Evolutionary conservation across 495 filamentous ascomycete genomes (phyloP).

Genomic region (Copromyces sp.): DNA sequence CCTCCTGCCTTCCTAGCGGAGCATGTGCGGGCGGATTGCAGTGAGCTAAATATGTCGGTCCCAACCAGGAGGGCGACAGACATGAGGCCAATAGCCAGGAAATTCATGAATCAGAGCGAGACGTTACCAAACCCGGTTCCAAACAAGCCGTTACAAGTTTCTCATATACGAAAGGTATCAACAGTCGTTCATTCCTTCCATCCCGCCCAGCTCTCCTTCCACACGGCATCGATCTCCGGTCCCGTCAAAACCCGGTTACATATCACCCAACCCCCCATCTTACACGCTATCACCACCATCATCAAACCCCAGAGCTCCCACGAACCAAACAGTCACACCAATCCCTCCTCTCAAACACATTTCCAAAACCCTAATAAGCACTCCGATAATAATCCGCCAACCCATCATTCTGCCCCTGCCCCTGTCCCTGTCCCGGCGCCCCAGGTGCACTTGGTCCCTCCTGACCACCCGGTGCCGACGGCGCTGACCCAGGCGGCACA

Average conservation of each 20-base stretch:
- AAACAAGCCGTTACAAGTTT: background rate
- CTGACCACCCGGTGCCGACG: background rate
- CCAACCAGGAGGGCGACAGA: no score
- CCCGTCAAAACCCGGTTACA: background rate
- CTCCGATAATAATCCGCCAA: background rate
- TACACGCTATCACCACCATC: background rate
- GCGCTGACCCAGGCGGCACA: conserved; percentile 15
- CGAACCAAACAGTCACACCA: background rate
- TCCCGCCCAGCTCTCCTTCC: background rate
- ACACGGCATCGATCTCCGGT: background rate
- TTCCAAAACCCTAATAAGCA: background rate
- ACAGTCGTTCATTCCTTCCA: background rate
- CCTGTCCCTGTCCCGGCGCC: background rate
- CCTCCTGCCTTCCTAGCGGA: no score
- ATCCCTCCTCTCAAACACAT: background rate
- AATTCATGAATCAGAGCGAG: no score
- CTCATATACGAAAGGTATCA: background rate
- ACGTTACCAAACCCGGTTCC: background rate
- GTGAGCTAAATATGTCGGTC: no score
- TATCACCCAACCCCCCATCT: background rate
- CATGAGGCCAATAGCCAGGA: no score
- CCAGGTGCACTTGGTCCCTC: conserved; percentile 12
- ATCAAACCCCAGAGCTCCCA: background rate
- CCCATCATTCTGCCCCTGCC: background rate
- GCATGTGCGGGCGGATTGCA: no score